Evolutionary conservation across 164 flowering plant genomes (phyloP).

Genomic region (Vitis rupestris): DNA sequence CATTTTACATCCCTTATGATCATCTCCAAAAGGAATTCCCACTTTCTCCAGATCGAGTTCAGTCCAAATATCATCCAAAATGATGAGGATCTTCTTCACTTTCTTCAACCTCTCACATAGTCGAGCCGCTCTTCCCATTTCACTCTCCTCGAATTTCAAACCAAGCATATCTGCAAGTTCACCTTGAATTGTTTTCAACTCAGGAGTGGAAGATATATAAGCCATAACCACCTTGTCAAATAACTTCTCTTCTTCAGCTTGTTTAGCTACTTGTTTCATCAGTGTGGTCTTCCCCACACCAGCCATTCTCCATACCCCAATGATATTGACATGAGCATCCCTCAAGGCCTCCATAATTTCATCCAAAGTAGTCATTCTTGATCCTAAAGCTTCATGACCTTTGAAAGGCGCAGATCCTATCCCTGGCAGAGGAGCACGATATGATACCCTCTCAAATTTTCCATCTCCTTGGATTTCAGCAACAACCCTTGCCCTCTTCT

Average conservation of each 20-base stretch:
- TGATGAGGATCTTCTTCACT: neutral
- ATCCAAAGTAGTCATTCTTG: neutral
- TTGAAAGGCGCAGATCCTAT: neutral
- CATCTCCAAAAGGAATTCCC: neutral
- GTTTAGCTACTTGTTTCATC: slow-evolving; percentile 12
- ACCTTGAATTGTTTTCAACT: neutral
- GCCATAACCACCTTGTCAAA: slow-evolving; percentile 16
- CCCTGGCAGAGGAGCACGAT: neutral
- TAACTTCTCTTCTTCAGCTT: neutral
- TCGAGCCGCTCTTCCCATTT: neutral
- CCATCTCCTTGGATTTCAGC: neutral
- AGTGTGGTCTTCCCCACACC: slow-evolving; percentile 16
- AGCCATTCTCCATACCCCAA: slow-evolving; percentile 13
- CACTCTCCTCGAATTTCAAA: neutral
- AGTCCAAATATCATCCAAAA: neutral
- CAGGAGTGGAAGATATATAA: neutral
- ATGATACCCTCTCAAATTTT: neutral
- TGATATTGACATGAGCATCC: neutral
- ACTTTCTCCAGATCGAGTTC: neutral
- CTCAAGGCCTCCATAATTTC: slow-evolving; percentile 5
- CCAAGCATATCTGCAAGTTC: slow-evolving; percentile 9
- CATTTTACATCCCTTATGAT: neutral
- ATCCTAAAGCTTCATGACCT: slow-evolving; percentile 1
- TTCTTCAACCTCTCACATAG: neutral
- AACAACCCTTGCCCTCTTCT: neutral